Percentiles rank a stretch among this genome's conserved stretches.
phyloP scores from a whole-genome alignment of 768 basidiomycete genomes.

The Boletus patriciae region DNA sequence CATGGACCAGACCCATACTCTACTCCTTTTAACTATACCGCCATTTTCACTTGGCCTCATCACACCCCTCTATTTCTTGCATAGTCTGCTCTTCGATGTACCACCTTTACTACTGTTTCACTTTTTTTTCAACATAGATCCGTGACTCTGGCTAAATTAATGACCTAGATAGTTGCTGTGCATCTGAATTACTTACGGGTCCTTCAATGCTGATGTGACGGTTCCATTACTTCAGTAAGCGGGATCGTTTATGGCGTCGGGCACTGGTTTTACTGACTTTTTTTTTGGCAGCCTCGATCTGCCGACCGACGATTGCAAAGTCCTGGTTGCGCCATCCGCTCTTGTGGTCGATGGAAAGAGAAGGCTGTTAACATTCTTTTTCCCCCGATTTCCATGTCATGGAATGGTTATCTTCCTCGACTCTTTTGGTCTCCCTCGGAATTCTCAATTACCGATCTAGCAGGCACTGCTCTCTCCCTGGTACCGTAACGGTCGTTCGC shows the following conservation, averaged over 20 bases:
- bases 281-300: slow-evolving; percentile 11
- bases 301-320: neutral
- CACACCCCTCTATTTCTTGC: slow-evolving; percentile 24
- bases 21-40: slow-evolving; percentile 35
- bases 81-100: slow-evolving; percentile 36
- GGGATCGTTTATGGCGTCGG: slow-evolving; percentile 10
- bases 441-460: neutral
- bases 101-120: slow-evolving; percentile 21
- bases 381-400: neutral
- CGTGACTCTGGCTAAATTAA: slow-evolving; percentile 26
- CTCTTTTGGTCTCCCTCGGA: neutral
- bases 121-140: slow-evolving; percentile 28
- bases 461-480: neutral
- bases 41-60: slow-evolving; percentile 12
- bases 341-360: neutral
- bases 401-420: neutral
- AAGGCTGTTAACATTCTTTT: neutral
- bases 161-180: slow-evolving; percentile 27
- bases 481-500: neutral
- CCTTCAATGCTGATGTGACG: neutral
- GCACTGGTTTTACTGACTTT: slow-evolving; percentile 16
- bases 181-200: slow-evolving; percentile 17
- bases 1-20: slow-evolving; percentile 27
- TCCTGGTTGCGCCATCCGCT: neutral
- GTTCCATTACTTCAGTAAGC: slow-evolving; percentile 23